Conservation (phyloP, 768 basidiomycete genomes). For the Auriscalpium vulgare region DNA sequence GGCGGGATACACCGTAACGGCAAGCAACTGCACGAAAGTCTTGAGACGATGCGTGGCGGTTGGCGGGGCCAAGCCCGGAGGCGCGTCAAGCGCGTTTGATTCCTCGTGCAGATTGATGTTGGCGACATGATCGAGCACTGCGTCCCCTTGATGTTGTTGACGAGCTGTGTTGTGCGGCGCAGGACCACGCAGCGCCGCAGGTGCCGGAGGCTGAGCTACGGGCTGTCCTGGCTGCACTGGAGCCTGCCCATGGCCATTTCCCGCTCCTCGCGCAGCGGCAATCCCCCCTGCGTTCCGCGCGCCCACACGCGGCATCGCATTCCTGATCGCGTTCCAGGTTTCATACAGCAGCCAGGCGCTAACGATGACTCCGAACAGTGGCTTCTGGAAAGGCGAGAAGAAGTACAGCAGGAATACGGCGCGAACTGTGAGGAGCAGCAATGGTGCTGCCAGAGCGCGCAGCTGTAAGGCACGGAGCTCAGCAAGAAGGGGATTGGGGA, state of each 20-base stretch:
- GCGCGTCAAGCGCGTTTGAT: slow-evolving; percentile 3
- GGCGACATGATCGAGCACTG: slow-evolving; percentile 7
- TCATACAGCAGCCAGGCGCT: slow-evolving; percentile 13
- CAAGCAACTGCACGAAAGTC: slow-evolving; percentile 8
- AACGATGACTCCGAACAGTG: slow-evolving; percentile 12
- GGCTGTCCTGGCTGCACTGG: background rate
- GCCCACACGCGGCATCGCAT: slow-evolving; percentile 6
- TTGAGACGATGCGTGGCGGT: slow-evolving; percentile 6
- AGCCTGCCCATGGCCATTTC: background rate
- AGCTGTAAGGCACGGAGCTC: slow-evolving; percentile 14
- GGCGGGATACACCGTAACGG: slow-evolving; percentile 13
- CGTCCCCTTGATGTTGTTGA: background rate
- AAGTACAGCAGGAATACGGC: slow-evolving; percentile 15
- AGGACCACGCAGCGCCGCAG: background rate
- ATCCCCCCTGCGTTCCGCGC: background rate
- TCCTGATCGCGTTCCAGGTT: slow-evolving; percentile 17
- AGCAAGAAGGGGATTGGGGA: slow-evolving; percentile 10
- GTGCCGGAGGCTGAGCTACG: background rate
- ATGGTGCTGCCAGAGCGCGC: slow-evolving; percentile 13
- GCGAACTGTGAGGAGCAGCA: slow-evolving; percentile 12
- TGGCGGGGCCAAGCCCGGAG: background rate
- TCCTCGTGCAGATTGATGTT: slow-evolving; percentile 8
- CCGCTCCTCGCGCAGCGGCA: background rate
- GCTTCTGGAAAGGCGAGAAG: slow-evolving; percentile 15
- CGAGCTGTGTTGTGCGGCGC: background rate